Conservation (phyloP, 208 protist genomes). For the Leptomonas pyrrhocoris region DNA sequence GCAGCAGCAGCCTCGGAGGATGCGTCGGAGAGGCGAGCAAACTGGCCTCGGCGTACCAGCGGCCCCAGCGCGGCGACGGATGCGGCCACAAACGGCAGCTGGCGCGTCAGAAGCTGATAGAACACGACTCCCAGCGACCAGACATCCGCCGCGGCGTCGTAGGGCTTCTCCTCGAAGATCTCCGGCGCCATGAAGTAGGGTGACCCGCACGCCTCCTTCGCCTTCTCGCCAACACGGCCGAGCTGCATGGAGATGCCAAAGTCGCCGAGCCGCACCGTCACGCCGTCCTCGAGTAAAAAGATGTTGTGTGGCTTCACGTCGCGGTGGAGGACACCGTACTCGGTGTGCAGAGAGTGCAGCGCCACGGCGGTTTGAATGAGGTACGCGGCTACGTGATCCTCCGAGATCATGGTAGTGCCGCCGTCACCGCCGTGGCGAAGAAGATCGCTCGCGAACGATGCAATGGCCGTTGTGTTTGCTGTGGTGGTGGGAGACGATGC, state of each 20-base stretch:
- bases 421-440: not conserved
- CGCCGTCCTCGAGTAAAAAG: constrained; percentile 67
- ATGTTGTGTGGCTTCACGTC: constrained; percentile 92
- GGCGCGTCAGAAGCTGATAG: constrained; percentile 89
- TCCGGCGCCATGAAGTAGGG: constrained; percentile 94
- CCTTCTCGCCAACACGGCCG: constrained; percentile 34
- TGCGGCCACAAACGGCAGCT: constrained; percentile 58
- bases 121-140: constrained; percentile 95
- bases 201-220: constrained; percentile 82
- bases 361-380: constrained; percentile 71
- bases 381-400: constrained; percentile 60
- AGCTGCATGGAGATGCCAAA: constrained; percentile 85
- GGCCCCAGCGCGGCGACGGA: constrained; percentile 7
- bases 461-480: too few species aligned
- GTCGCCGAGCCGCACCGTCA: constrained; percentile 77
- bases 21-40: constrained; percentile 20
- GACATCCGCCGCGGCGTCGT: constrained; percentile 94
- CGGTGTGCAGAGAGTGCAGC: constrained; percentile 74
- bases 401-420: constrained; percentile 3
- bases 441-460: too few species aligned
- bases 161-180: constrained; percentile 82
- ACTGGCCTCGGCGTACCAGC: constrained; percentile 22
- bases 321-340: constrained; percentile 76
- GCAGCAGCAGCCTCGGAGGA: not conserved
- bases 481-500: not conserved